Evolutionary conservation across 768 basidiomycete species (phyloP).

Genomic region (Coprinellus micaceus): DNA sequence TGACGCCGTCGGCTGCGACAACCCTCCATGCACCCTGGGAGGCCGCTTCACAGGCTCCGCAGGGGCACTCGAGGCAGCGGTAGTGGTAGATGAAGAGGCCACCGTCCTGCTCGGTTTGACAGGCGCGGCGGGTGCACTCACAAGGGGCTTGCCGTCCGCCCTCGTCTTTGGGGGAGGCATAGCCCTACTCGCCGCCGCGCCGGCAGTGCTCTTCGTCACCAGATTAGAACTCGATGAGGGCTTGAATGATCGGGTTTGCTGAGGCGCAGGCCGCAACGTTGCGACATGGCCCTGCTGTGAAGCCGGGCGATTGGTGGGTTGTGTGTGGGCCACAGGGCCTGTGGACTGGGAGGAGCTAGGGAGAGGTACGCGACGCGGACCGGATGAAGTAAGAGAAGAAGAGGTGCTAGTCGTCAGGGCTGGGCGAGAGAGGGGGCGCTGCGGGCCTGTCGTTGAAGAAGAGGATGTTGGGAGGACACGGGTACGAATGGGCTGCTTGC

Average conservation of each 20-base stretch:
- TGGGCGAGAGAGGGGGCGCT: slow-evolving; percentile 23
- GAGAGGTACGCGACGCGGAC: slow-evolving; percentile 24
- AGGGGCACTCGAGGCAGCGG: slow-evolving; percentile 1
- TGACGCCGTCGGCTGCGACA: not conserved
- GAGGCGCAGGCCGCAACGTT: no score
- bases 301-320: not conserved
- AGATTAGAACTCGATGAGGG: not conserved
- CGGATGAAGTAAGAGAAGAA: slow-evolving; percentile 13
- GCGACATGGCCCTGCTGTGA: slow-evolving; percentile 1
- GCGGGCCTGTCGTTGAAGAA: slow-evolving; percentile 13
- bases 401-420: slow-evolving; percentile 12
- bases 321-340: not conserved
- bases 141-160: slow-evolving; percentile 1
- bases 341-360: slow-evolving; percentile 2
- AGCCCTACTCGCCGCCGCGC: slow-evolving; percentile 6
- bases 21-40: not conserved
- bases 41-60: slow-evolving; percentile 5
- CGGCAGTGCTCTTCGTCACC: slow-evolving; percentile 1
- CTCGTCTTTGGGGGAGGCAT: slow-evolving; percentile 10
- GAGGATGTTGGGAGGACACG: not conserved
- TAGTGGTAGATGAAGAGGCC: not conserved
- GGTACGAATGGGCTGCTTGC: not conserved
- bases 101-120: slow-evolving; percentile 9
- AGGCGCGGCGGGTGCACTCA: not conserved
- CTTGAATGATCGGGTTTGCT: not conserved